A percentile compares a stretch with the other conserved stretches of the same genome.
These are phyloP conservation scores for Saksenaea oblongispora DNA, from an alignment of 371 early-diverging fungal species.

Conservation along the genomic window DNA sequence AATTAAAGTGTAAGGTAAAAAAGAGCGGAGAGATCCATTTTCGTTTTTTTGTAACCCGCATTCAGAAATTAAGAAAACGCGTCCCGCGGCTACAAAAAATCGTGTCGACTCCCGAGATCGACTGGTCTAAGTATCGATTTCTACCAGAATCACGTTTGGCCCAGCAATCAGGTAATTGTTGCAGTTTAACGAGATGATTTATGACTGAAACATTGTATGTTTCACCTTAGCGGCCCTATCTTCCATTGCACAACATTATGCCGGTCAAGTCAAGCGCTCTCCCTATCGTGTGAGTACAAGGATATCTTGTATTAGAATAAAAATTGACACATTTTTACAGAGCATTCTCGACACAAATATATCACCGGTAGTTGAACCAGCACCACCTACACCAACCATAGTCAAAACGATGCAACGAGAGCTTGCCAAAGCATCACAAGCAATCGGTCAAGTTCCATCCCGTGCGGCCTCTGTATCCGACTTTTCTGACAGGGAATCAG, in stretches of 20 bases:
- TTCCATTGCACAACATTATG: slow-evolving; percentile 18
- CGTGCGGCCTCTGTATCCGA: slow-evolving; percentile 41
- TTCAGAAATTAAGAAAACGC: slow-evolving; percentile 21
- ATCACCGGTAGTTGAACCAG: not conserved
- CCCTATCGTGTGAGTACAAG: slow-evolving; percentile 23
- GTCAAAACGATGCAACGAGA: slow-evolving; percentile 32
- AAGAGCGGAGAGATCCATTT: no score
- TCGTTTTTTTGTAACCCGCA: not conserved
- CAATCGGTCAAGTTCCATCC: slow-evolving; percentile 40
- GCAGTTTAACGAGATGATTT: no score
- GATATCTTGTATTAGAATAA: not conserved
- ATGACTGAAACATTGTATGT: not conserved
- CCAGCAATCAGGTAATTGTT: slow-evolving; percentile 28
- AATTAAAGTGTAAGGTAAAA: slow-evolving; percentile 46
- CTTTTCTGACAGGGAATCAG: slow-evolving; percentile 43
- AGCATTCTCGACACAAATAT: slow-evolving; percentile 22
- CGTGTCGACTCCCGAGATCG: slow-evolving; percentile 36
- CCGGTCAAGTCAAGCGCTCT: slow-evolving; percentile 13
- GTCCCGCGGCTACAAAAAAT: slow-evolving; percentile 46
- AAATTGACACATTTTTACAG: slow-evolving; percentile 5
- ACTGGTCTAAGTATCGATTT: slow-evolving; percentile 46
- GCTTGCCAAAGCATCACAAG: slow-evolving; percentile 31
- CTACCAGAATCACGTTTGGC: slow-evolving; percentile 40
- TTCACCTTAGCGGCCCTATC: slow-evolving; percentile 10
- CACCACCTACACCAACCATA: slow-evolving; percentile 12